These are phyloP conservation scores for Canavalia gladiata DNA, from an alignment of 306 rosid species.

Conservation along the genomic window DNA sequence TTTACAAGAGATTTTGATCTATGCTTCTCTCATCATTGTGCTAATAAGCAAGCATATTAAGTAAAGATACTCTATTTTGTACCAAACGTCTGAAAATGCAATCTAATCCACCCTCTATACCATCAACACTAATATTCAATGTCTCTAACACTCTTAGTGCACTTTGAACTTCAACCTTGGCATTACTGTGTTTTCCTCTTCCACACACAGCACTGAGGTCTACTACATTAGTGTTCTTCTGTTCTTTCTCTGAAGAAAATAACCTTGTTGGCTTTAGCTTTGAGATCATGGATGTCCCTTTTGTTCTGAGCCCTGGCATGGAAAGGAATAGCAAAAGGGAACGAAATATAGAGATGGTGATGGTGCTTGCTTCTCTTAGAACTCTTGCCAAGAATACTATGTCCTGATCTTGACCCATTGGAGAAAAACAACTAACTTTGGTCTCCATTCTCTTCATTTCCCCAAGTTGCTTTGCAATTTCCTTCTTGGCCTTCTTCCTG, in stretches of 20 bases:
- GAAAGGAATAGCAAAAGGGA: constrained; percentile 64
- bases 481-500: constrained; percentile 73
- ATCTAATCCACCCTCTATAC: constrained; percentile 52
- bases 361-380: constrained; percentile 61
- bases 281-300: constrained; percentile 60
- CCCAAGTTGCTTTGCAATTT: constrained; percentile 56
- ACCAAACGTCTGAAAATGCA: constrained; percentile 68
- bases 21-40: constrained; percentile 9
- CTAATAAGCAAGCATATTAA: constrained; percentile 68
- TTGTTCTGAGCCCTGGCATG: constrained; percentile 49
- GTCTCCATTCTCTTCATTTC: constrained; percentile 66
- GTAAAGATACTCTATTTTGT: constrained; percentile 77
- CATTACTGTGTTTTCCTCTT: constrained; percentile 31
- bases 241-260: constrained; percentile 57
- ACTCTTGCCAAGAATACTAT: constrained; percentile 41
- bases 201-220: constrained; percentile 46
- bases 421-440: constrained; percentile 16
- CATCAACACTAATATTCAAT: constrained; percentile 54
- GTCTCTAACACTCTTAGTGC: constrained; percentile 56
- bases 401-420: constrained; percentile 53
- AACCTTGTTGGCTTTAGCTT: constrained; percentile 54
- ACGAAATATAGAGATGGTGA: constrained; percentile 61
- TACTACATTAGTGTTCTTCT: constrained; percentile 45
- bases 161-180: constrained; percentile 45
- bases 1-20: constrained; percentile 20